phyloP scores from a whole-genome alignment of 352 stramenopile genomes.

The Phytophthora hibernalis region DNA sequence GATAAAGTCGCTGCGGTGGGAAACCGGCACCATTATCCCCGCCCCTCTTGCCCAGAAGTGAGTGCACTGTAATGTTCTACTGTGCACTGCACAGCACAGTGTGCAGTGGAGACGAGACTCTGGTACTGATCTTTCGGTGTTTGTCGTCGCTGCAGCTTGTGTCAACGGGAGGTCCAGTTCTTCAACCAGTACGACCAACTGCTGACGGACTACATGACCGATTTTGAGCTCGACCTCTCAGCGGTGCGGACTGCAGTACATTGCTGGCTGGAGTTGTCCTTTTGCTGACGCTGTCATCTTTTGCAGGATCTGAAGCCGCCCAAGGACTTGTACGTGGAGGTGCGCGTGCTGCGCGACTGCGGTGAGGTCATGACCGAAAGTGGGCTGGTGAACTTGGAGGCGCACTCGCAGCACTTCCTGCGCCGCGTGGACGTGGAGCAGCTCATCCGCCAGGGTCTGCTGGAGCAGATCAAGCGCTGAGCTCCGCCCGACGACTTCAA shows the following conservation, averaged over 20 bases:
- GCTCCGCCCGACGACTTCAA: conserved; percentile 4
- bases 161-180: conserved; percentile 87
- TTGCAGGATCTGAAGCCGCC: conserved; percentile 83
- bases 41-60: conserved; percentile 75
- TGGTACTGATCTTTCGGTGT: neutral
- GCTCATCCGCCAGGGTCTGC: conserved; percentile 82
- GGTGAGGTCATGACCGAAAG: conserved; percentile 93
- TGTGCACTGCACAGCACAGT: no score
- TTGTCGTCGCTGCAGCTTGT: conserved; percentile 56
- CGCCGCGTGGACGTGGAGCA: conserved; percentile 88
- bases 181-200: conserved; percentile 93
- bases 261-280: neutral
- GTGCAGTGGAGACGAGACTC: neutral
- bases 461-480: conserved; percentile 86
- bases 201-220: conserved; percentile 91
- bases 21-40: conserved; percentile 90
- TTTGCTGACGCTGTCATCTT: conserved; percentile 15
- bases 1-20: conserved; percentile 91
- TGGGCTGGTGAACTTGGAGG: conserved; percentile 86
- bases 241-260: conserved; percentile 46
- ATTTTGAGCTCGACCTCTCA: conserved; percentile 88
- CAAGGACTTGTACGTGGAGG: conserved; percentile 92
- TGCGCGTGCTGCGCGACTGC: conserved; percentile 89
- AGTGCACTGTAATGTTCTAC: neutral
- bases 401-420: conserved; percentile 90